Evolutionary conservation across 257 asterid genomes (phyloP), one percentile per base, ranked within the genome.

Genomic region (Nicotiana undulata): DNA sequence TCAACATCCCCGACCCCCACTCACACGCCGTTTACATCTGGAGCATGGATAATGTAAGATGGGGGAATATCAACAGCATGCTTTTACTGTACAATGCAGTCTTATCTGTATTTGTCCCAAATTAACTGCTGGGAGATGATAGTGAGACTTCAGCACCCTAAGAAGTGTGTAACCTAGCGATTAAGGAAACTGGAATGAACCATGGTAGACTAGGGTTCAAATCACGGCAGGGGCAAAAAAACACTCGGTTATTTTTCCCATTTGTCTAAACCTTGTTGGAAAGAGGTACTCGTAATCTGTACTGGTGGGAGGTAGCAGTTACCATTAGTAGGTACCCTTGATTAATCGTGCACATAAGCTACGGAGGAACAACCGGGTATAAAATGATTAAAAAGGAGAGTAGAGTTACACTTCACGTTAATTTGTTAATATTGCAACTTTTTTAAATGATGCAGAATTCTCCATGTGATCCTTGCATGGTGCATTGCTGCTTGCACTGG

Each of bases 131-230:
- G 40, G 37, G 9, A 46, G 60, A 22, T 72, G 78, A 72, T 13
- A 24, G 60, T 3, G 60, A 9, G 24, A 24, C 24, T 44, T 63
- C 15, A 51, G 52, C 76, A n/a, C 2, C 3, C 46, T 40, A 40
- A 40, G 51, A 6, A 67, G 76, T 67, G 51, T 34, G 55, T 40
- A 40, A n/a, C 56, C 12, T 20, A 40, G 76, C 76, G 13, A 31
- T 11, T 53, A 20, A 11, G 88, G 88, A 76, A 88, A 18, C 72
- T 78, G 90, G 89, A 88, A 86, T 0, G 91, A 89, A 0, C 95
- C 32, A 68, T 37, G 3, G 29, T 26, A 34, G 11, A 37, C 31
- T 17, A 37, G 76, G 40, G 17, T 34, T 67, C 55, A 67, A 67
- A 34, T 67, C 76, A 10, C 8, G 40, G 18, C 11, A 37, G 55